Evolutionary conservation across 495 filamentous ascomycete genomes (phyloP).

Genomic region (Neurospora sp.): DNA sequence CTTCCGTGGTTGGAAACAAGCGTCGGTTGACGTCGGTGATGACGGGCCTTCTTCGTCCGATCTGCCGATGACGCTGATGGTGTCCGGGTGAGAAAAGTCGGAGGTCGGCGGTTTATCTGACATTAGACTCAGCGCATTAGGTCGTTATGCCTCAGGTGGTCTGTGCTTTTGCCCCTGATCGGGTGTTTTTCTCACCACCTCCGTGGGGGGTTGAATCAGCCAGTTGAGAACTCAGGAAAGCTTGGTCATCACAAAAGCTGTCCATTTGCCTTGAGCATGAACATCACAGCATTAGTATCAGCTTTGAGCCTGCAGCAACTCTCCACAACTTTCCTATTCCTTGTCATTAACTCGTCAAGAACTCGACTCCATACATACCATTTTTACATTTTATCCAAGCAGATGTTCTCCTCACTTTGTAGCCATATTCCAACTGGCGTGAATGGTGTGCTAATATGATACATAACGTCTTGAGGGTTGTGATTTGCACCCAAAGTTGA

Average conservation of each 20-base stretch:
- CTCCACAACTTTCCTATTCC: not conserved
- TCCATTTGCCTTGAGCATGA: not conserved
- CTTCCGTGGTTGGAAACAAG: not conserved
- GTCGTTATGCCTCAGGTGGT: not conserved
- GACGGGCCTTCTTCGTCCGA: conserved; percentile 12
- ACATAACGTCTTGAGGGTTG: not conserved
- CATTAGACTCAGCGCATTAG: not conserved
- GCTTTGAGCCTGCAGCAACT: not conserved
- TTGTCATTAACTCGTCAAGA: not conserved
- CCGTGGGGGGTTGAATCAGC: not conserved
- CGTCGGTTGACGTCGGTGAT: conserved; percentile 1
- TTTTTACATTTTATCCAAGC: not conserved
- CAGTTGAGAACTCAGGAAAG: not conserved
- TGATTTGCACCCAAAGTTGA: not conserved
- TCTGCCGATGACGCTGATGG: conserved; percentile 8
- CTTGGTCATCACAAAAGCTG: not conserved
- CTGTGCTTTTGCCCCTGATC: not conserved
- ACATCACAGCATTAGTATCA: not conserved
- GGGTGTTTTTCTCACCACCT: not conserved
- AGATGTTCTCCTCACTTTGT: not conserved
- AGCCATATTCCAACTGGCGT: not conserved
- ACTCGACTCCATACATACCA: not conserved
- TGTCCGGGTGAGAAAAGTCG: conserved; percentile 2
- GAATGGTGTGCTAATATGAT: not conserved
- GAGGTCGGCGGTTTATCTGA: not conserved